These are phyloP conservation scores for Colletotrichum lentis DNA, from an alignment of 2,329 filamentous ascomycete genomes.

Conservation along the genomic window DNA sequence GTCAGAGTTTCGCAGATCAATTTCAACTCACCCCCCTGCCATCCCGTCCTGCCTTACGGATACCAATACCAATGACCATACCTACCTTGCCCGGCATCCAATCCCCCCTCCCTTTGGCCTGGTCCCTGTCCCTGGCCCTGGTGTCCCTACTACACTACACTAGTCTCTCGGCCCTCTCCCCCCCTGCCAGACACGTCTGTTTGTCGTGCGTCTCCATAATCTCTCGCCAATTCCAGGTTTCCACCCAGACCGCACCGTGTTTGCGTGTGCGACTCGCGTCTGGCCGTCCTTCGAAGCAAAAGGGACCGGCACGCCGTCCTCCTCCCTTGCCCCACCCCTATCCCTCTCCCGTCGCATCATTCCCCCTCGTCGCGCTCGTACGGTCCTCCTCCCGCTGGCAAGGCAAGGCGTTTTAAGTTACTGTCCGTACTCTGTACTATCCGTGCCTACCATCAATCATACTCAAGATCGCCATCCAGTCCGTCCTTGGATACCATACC, in stretches of 20 bases:
- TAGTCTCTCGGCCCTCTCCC: too few species aligned
- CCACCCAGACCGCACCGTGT: constrained; percentile 12
- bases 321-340: constrained; percentile 4
- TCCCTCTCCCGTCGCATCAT: constrained; percentile 1
- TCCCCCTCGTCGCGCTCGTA: constrained; percentile 18
- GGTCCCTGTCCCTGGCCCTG: background rate
- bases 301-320: constrained; percentile 11
- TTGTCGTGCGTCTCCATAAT: constrained; percentile 1
- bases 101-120: background rate
- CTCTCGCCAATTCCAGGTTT: background rate
- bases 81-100: background rate
- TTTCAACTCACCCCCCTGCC: background rate
- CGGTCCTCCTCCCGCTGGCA: constrained; percentile 2
- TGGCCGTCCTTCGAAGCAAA: constrained; percentile 20
- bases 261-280: constrained; percentile 9
- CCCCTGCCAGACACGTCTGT: background rate
- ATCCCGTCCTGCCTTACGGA: constrained; percentile 4
- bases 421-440: too few species aligned
- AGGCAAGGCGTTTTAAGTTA: background rate
- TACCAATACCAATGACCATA: too few species aligned
- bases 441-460: background rate
- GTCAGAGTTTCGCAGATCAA: background rate
- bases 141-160: too few species aligned
- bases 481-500: background rate
- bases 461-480: background rate